A percentile compares a stretch with the other conserved stretches of the same genome.
Conservation (phyloP, 306 rosid genomes). For the Quercus alba region DNA sequence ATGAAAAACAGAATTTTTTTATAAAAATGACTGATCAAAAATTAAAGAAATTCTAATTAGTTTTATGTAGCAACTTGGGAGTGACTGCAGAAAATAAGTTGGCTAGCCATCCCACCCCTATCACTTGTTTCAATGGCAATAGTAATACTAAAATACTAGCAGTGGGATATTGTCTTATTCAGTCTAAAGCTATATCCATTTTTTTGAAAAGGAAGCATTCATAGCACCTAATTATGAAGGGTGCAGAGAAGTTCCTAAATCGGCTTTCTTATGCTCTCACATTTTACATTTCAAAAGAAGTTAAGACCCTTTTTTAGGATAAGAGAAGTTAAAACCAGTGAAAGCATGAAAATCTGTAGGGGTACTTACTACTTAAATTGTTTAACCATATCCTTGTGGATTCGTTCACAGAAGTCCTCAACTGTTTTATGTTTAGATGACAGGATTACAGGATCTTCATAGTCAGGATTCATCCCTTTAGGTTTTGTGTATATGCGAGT, state of each 20-base stretch:
- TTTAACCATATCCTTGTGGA: constrained; percentile 91
- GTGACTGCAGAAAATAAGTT: not conserved
- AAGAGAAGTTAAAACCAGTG: not conserved
- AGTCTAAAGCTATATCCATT: not conserved
- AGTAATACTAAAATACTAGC: not conserved
- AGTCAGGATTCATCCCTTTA: constrained; percentile 98
- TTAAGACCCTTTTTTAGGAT: not conserved
- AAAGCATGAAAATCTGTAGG: constrained; percentile 6
- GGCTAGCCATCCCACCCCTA: not conserved
- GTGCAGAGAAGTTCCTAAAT: not conserved
- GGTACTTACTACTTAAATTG: constrained; percentile 87
- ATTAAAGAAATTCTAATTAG: not conserved
- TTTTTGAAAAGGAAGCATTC: not conserved
- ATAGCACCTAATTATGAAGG: not conserved
- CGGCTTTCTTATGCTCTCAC: not conserved
- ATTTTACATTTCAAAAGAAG: not conserved
- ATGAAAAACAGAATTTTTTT: not conserved
- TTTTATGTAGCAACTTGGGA: not conserved
- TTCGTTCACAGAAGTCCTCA: constrained; percentile 88
- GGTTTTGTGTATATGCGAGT: constrained; percentile 98
- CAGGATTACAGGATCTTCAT: constrained; percentile 96
- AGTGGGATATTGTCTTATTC: not conserved
- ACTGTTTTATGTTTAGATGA: constrained; percentile 85
- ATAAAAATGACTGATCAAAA: not conserved
- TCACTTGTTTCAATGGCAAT: not conserved